Conservation (phyloP, 306 rosid species). For the Herpetospermum pedunculosum region DNA sequence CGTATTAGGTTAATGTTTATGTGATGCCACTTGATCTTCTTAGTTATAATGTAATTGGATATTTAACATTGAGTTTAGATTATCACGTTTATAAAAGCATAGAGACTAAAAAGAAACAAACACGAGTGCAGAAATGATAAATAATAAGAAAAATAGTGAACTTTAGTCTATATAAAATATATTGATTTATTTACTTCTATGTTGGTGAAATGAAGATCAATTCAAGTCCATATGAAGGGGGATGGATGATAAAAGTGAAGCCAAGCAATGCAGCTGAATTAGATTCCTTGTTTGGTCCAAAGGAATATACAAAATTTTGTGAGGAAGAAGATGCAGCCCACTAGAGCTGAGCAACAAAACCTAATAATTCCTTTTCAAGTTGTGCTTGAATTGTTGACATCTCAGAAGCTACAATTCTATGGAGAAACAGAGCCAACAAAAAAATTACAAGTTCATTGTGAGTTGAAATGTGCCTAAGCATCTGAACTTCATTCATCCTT, state of each 20-base stretch:
- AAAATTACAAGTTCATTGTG: neutral
- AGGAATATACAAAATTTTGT: slow-evolving; percentile 71
- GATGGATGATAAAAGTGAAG: slow-evolving; percentile 93
- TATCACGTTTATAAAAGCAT: neutral
- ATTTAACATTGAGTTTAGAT: neutral
- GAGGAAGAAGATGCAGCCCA: slow-evolving; percentile 88
- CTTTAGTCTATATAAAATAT: neutral
- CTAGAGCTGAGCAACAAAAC: slow-evolving; percentile 14
- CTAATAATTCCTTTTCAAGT: neutral
- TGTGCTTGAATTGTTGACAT: slow-evolving; percentile 6
- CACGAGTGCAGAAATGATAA: neutral
- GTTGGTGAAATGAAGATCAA: slow-evolving; percentile 41
- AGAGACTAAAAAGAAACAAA: neutral
- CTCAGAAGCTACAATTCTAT: neutral
- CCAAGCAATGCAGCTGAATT: slow-evolving; percentile 55
- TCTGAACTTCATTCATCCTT: neutral
- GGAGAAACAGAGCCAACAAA: neutral
- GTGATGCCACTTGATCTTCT: neutral
- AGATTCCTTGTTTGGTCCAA: slow-evolving; percentile 55
- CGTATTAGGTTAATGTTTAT: neutral
- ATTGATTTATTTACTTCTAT: neutral
- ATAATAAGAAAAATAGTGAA: neutral
- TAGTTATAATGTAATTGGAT: neutral
- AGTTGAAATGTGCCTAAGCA: slow-evolving; percentile 2
- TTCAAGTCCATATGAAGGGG: slow-evolving; percentile 77